A percentile compares a stretch with the other conserved stretches of the same genome.
Evolutionary conservation across 768 basidiomycete species (phyloP).

Genomic region (Coprinellus aureogranulatus): DNA sequence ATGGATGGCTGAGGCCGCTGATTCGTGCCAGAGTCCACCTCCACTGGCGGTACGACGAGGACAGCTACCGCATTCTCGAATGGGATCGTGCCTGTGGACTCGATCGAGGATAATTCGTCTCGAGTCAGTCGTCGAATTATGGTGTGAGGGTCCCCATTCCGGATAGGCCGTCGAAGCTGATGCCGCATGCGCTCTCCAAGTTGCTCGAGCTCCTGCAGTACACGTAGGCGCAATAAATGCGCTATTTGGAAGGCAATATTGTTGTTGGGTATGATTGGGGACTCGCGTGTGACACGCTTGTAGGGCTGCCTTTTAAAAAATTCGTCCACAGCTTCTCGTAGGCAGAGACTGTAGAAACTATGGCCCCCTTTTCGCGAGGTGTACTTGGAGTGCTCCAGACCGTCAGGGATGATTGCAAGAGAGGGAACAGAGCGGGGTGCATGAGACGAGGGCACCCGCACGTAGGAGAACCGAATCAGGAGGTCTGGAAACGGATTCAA

Average conservation of each 20-base stretch:
- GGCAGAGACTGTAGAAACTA: constrained; percentile 60
- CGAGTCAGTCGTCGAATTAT: constrained; percentile 65
- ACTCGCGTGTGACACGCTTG: constrained; percentile 28
- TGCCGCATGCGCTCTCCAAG: constrained; percentile 39
- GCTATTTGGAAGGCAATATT: constrained; percentile 51
- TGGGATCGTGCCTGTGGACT: constrained; percentile 45
- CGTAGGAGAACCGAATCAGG: constrained; percentile 56
- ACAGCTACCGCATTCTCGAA: constrained; percentile 61
- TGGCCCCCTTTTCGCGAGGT: constrained; percentile 43
- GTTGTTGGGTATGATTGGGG: constrained; percentile 35
- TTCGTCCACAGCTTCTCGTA: constrained; percentile 45
- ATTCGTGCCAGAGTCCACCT: constrained; percentile 49
- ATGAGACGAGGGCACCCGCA: constrained; percentile 36
- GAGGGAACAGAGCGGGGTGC: constrained; percentile 11
- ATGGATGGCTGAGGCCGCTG: constrained; percentile 39
- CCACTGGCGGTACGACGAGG: constrained; percentile 65
- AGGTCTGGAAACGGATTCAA: constrained; percentile 46
- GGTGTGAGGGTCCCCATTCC: constrained; percentile 17
- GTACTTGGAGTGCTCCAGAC: constrained; percentile 65
- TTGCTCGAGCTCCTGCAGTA: constrained; percentile 73
- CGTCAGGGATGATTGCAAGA: constrained; percentile 45
- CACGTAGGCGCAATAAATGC: constrained; percentile 67
- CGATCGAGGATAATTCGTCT: constrained; percentile 53
- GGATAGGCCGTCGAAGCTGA: constrained; percentile 12
- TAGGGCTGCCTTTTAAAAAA: constrained; percentile 34